Evolutionary conservation across 23 red algal species (phyloP).

Genomic region (Gracilaria domingensis): DNA sequence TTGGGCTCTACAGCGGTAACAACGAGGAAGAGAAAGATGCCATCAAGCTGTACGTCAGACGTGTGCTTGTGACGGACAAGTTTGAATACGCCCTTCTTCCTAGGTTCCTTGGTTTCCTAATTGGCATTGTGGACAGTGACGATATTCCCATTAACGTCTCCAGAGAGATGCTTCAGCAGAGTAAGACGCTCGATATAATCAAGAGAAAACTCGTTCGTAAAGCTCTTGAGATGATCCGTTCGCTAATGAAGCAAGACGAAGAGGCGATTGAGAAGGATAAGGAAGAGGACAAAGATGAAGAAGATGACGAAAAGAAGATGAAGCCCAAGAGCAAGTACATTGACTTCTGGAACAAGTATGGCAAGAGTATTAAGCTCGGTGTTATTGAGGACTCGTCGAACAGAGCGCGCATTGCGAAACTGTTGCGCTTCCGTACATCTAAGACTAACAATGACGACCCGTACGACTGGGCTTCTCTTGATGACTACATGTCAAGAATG

Average conservation of each 20-base stretch:
- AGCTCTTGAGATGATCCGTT: constrained; percentile 81
- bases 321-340: constrained; percentile 72
- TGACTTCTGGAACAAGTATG: constrained; percentile 90
- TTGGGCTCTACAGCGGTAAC: constrained; percentile 77
- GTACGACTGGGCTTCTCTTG: constrained; percentile 85
- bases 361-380: constrained; percentile 90
- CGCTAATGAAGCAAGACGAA: constrained; percentile 74
- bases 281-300: constrained; percentile 42
- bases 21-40: constrained; percentile 76
- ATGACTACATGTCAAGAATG: constrained; percentile 86
- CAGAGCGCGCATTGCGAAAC: constrained; percentile 76
- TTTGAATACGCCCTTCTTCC: constrained; percentile 86
- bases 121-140: constrained; percentile 93
- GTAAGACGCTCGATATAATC: constrained; percentile 81
- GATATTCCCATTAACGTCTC: constrained; percentile 97
- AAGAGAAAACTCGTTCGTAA: constrained; percentile 90
- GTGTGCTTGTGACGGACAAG: constrained; percentile 89
- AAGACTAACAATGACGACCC: constrained; percentile 72
- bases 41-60: constrained; percentile 87
- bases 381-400: constrained; percentile 84
- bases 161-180: constrained; percentile 91
- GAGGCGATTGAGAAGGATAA: constrained; percentile 57
- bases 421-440: constrained; percentile 87
- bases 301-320: constrained; percentile 58
- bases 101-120: constrained; percentile 79